Evolutionary conservation across 345 rosid genomes (phyloP).

Genomic region (Hibiscus syriacus): DNA sequence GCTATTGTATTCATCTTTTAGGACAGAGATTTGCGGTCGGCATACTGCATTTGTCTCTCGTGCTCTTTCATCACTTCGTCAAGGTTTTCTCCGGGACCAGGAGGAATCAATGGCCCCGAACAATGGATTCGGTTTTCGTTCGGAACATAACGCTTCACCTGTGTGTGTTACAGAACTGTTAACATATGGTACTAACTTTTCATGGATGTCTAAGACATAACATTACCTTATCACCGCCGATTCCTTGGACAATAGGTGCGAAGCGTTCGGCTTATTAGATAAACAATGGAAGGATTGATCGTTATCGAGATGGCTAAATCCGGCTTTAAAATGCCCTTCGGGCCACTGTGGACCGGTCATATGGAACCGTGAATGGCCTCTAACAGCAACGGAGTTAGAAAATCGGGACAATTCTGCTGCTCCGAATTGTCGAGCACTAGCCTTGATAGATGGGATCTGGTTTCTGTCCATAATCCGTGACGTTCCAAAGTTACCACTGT

Average conservation of each 20-base stretch:
- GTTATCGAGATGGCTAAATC: constrained; percentile 20
- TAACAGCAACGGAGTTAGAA: constrained; percentile 74
- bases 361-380: constrained; percentile 58
- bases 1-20: constrained; percentile 34
- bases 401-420: constrained; percentile 49
- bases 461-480: constrained; percentile 19
- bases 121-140: constrained; percentile 37
- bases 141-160: not conserved
- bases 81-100: constrained; percentile 44
- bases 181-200: too few species aligned
- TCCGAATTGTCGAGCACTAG: constrained; percentile 15
- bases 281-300: constrained; percentile 35
- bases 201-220: too few species aligned
- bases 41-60: constrained; percentile 68
- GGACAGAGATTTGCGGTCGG: constrained; percentile 60
- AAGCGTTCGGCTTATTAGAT: constrained; percentile 28
- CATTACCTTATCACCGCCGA: constrained; percentile 29
- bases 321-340: constrained; percentile 27
- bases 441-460: constrained; percentile 23
- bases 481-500: constrained; percentile 15
- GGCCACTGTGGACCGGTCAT: constrained; percentile 37
- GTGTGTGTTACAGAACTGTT: too few species aligned
- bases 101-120: constrained; percentile 59
- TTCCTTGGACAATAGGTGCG: constrained; percentile 16
- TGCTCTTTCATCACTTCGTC: constrained; percentile 91